Evolutionary conservation across 2,329 filamentous ascomycete genomes (phyloP), one percentile per base, ranked within the genome.

Genomic region (Fusarium pseudograminearum): DNA sequence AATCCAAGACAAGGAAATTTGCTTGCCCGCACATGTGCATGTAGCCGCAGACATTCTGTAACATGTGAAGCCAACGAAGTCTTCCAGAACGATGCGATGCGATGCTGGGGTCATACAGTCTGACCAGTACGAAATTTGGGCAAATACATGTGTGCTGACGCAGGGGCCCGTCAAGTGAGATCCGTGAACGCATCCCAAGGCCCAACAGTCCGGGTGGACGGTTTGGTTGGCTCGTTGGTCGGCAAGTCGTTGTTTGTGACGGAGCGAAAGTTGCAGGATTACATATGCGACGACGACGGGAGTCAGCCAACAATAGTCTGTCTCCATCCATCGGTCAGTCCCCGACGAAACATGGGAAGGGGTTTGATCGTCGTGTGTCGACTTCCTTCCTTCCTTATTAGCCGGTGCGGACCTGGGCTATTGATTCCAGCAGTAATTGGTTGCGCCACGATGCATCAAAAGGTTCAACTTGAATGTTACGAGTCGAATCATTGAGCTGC

Each of bases 21-120:
- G 47, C 33, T 50, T 50, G 47, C 33, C 12, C n/a, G 12, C 36
- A 14, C 36, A 20, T 36, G 41, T 36, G 46, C 54, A 54, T 20
- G 47, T n/a, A 26, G 38, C 30, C 34, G 40, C 36, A 34, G 30
- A 16, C 30, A 20, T 31, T 41, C 30, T 47, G 24, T 70, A 40
- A 51, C 57, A 62, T 53, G 50, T 54, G 60, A 57, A 59, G 54
- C 36, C 54, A 51, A 26, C 42, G 71, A 73, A 73, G 44, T 55
- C 44, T 74, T 73, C 71, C 64, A 74, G 71, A 74, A 73, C 50
- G 46, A 57, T 54, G 61, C 45, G 42, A 59, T 48, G 58, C 47
- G 40, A 55, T 54, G 61, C 46, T 50, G 44, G 51, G 58, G 45
- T 59, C 59, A 31, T 42, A 61, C 60, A 52, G 50, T 20, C 26